Evolutionary conservation across 148 eudicot species (phyloP).

Genomic region (Polygonum maritimum): DNA sequence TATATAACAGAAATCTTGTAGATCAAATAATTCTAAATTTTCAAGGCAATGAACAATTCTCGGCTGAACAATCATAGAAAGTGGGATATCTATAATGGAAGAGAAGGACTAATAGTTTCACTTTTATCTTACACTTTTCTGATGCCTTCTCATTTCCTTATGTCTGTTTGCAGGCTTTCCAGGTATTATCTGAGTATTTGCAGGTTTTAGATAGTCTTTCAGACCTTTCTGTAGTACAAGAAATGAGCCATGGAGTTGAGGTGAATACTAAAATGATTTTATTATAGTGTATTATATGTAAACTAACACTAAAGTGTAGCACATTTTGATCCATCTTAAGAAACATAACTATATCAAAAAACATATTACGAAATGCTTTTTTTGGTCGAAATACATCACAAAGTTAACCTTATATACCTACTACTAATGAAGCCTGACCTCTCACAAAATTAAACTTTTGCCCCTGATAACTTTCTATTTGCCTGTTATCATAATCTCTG

Average conservation of each 20-base stretch:
- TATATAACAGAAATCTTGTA: not conserved
- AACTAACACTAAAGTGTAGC: not conserved
- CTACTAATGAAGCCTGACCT: not conserved
- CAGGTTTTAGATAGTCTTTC: slow-evolving; percentile 78
- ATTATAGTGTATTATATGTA: not conserved
- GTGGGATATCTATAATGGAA: not conserved
- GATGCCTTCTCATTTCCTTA: slow-evolving; percentile 9
- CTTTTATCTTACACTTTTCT: not conserved
- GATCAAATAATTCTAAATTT: not conserved
- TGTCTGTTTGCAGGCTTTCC: slow-evolving; percentile 68
- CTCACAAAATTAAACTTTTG: not conserved
- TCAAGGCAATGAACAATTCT: not conserved
- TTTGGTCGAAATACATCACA: too few species aligned
- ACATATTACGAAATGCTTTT: not conserved
- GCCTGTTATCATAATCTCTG: not conserved
- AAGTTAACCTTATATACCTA: not conserved
- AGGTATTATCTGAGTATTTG: slow-evolving; percentile 83
- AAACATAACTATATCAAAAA: too few species aligned
- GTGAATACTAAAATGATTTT: slow-evolving; percentile 27
- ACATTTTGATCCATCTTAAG: not conserved
- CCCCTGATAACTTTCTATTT: not conserved
- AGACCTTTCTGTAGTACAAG: slow-evolving; percentile 73
- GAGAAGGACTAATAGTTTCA: not conserved
- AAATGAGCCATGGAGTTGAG: slow-evolving; percentile 90
- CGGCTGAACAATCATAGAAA: not conserved